These are phyloP conservation scores for Fagopyrum homotropicum DNA, from an alignment of 148 eudicot species.

Conservation along the genomic window DNA sequence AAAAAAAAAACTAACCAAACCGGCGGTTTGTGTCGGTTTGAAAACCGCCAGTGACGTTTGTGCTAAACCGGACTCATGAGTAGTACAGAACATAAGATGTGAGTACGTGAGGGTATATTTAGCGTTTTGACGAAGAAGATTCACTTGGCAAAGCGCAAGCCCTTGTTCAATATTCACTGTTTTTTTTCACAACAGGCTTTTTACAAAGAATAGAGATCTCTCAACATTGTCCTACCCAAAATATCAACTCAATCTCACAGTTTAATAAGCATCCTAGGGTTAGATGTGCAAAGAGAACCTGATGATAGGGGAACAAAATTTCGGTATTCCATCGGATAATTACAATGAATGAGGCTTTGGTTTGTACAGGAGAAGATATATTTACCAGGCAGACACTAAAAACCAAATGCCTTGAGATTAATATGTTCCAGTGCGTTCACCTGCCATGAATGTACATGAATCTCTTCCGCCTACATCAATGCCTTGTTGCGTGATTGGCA, in stretches of 20 bases:
- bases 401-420: neutral
- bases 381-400: neutral
- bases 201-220: neutral
- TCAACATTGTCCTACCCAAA: neutral
- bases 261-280: neutral
- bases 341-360: neutral
- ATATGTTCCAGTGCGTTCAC: neutral
- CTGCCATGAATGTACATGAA: neutral
- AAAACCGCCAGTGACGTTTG: no score
- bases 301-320: neutral
- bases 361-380: neutral
- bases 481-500: neutral
- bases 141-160: neutral
- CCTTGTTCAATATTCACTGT: constrained; percentile 8
- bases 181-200: constrained; percentile 2
- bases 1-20: no score
- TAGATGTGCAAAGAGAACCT: neutral
- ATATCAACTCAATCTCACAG: no score
- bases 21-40: no score
- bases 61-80: no score
- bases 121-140: no score
- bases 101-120: no score
- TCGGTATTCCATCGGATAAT: neutral
- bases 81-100: no score
- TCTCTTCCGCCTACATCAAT: constrained; percentile 3